Evolutionary conservation across 2,329 filamentous ascomycete genomes (phyloP).

Genomic region (Alternaria sp.): DNA sequence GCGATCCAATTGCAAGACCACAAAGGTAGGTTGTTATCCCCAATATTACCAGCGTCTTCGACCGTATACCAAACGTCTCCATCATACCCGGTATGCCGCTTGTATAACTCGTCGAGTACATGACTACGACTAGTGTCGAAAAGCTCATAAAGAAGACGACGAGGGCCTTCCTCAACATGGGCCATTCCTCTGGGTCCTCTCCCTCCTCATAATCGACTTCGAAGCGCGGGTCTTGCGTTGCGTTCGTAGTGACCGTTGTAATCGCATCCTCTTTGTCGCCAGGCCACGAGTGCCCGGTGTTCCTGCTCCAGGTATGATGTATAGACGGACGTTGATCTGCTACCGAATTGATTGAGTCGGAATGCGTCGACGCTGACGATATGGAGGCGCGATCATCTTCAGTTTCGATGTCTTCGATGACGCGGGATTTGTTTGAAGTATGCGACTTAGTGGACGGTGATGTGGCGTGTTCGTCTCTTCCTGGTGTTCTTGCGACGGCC

Average conservation of each 20-base stretch:
- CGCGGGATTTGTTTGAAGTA: constrained; percentile 12
- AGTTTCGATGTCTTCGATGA: constrained; percentile 15
- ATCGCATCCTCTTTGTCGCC: constrained; percentile 37
- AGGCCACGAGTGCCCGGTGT: constrained; percentile 42
- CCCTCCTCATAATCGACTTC: constrained; percentile 73
- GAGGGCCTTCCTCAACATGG: constrained; percentile 65
- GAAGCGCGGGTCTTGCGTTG: constrained; percentile 64
- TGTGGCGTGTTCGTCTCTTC: neutral
- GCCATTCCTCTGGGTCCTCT: constrained; percentile 75
- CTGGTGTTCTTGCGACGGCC: constrained; percentile 6
- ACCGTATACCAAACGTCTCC: constrained; percentile 68
- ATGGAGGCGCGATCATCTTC: constrained; percentile 33
- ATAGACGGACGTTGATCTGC: constrained; percentile 37
- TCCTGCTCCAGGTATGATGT: constrained; percentile 46
- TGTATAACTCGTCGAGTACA: constrained; percentile 81
- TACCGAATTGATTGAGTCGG: constrained; percentile 27
- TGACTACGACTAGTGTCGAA: constrained; percentile 60
- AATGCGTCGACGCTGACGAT: constrained; percentile 37
- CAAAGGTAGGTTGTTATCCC: constrained; percentile 82
- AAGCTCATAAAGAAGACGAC: constrained; percentile 66
- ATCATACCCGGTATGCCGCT: constrained; percentile 74
- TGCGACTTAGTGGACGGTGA: constrained; percentile 7
- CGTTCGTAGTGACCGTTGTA: constrained; percentile 46
- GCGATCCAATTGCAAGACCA: constrained; percentile 75
- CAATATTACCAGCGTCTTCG: constrained; percentile 71